phyloP scores from a whole-genome alignment of 495 filamentous ascomycete species.

The Xylaria nigripes region DNA sequence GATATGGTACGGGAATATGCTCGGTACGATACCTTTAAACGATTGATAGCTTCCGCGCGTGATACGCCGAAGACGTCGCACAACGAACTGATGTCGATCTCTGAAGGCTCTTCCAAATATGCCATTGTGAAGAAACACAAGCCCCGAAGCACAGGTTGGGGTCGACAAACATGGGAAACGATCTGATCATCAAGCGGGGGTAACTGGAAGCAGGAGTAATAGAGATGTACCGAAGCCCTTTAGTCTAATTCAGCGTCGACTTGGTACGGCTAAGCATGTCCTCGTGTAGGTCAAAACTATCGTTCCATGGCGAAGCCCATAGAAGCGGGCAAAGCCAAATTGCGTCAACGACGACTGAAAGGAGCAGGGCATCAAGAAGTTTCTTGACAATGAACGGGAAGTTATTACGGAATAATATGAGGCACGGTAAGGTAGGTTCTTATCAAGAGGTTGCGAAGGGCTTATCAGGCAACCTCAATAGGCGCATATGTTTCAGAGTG shows the following conservation, averaged over 20 bases:
- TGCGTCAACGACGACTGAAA: slow-evolving; percentile 1
- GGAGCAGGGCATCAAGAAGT: neutral
- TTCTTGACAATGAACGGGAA: neutral
- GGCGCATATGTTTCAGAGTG: too few relatives aligned
- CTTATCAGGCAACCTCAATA: too few relatives aligned
- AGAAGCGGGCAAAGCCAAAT: neutral
- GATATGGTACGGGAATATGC: neutral
- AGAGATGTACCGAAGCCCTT: slow-evolving; percentile 1
- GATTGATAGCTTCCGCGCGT: slow-evolving; percentile 27
- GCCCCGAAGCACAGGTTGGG: neutral
- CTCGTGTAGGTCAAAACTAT: neutral
- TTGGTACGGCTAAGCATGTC: slow-evolving; percentile 2
- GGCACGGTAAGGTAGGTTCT: neutral
- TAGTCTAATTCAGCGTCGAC: neutral
- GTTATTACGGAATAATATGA: neutral
- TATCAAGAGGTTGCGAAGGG: too few relatives aligned
- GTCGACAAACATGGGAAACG: slow-evolving; percentile 3
- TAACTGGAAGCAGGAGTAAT: neutral
- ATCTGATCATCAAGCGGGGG: neutral
- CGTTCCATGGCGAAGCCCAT: neutral
- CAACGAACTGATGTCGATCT: slow-evolving; percentile 24
- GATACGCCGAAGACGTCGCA: slow-evolving; percentile 22
- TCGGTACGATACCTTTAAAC: slow-evolving; percentile 30
- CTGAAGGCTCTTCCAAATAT: slow-evolving; percentile 17
- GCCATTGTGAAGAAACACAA: slow-evolving; percentile 24